Base-by-base conservation (phyloP, 768 basidiomycete species). In the Trametes coccinea region DNA sequence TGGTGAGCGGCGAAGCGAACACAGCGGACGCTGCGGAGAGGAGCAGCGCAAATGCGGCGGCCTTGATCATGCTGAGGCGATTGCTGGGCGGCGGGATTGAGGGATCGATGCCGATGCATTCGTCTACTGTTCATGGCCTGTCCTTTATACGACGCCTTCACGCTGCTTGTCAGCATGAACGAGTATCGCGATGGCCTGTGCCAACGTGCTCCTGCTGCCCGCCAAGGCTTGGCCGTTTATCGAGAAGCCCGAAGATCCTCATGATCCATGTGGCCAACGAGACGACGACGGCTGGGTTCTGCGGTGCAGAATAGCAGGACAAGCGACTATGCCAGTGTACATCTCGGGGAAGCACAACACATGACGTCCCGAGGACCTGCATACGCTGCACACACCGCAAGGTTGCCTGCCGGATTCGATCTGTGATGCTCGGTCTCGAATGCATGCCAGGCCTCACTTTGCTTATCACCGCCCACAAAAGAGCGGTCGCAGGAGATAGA, bases 31-130 rank as follows among this genome's bases (percentile, higher is more conserved):
- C 53, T 16, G 56, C 47, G 45, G 54, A 31, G 17, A 63, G 33
- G 16, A 63, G 53, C n/a, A 63, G 46, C 48, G 53, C 62, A 50
- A 62, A 43, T 30, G 47, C 47, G 43, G 53, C 47, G 40, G 57
- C 27, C 48, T 58, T 59, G 62, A 63, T 56, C 62, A 63, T 63
- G 53, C 13, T 37, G 56, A n/a, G 34, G 34, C 45, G 11, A 2
- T 6, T 17, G 14, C n/a, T 10, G 45, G 9, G 22, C 45, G 11
- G 5, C 34, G 34, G 11, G 34, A 11, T 6, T 37, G 34, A 37
- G 34, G 6, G 11, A 37, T 11, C 34, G 34, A 6, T 11, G 34
- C 34, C 11, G 11, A 37, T 37, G 34, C 5, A 11, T 6, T 5
- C 11, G 34, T 6, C 6, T 37, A 37, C 34, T 5, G 34, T 5